These are phyloP conservation scores for Aspergillaceae sp. DNA, from an alignment of 2,329 filamentous ascomycete species.

Conservation along the genomic window DNA sequence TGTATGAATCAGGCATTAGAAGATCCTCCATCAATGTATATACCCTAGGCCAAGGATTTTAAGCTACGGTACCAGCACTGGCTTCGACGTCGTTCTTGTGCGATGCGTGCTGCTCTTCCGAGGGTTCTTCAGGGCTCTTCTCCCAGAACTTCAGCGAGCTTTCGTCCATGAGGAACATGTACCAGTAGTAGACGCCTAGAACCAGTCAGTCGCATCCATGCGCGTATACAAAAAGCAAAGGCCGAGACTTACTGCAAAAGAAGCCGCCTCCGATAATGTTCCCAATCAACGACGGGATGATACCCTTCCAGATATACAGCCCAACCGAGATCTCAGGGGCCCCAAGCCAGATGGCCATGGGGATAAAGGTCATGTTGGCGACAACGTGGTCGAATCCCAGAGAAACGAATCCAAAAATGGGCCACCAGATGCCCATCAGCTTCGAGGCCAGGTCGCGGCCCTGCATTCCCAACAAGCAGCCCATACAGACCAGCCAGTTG, in stretches of 20 bases:
- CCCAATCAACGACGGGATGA: constrained; percentile 46
- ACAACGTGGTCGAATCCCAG: constrained; percentile 50
- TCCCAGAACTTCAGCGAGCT: constrained; percentile 11
- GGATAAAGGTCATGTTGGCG: constrained; percentile 50
- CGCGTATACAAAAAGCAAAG: not conserved
- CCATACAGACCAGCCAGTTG: constrained; percentile 52
- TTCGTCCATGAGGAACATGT: constrained; percentile 32
- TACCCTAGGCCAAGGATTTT: no score
- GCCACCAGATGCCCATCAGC: constrained; percentile 49
- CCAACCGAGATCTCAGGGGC: constrained; percentile 39
- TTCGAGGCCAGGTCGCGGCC: constrained; percentile 47
- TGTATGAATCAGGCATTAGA: not conserved
- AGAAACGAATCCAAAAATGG: constrained; percentile 47
- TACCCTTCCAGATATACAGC: constrained; percentile 51
- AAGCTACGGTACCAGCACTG: not conserved
- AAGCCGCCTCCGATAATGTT: constrained; percentile 48
- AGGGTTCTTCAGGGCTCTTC: constrained; percentile 1
- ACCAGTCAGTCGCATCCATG: not conserved
- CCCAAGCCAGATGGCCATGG: constrained; percentile 43
- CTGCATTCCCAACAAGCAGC: constrained; percentile 38
- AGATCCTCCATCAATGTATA: no score
- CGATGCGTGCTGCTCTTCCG: not conserved
- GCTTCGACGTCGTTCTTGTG: constrained; percentile 1
- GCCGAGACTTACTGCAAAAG: constrained; percentile 37
- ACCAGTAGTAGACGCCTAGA: constrained; percentile 39